phyloP scores from a whole-genome alignment of 306 rosid genomes.

The Castanea sativa region DNA sequence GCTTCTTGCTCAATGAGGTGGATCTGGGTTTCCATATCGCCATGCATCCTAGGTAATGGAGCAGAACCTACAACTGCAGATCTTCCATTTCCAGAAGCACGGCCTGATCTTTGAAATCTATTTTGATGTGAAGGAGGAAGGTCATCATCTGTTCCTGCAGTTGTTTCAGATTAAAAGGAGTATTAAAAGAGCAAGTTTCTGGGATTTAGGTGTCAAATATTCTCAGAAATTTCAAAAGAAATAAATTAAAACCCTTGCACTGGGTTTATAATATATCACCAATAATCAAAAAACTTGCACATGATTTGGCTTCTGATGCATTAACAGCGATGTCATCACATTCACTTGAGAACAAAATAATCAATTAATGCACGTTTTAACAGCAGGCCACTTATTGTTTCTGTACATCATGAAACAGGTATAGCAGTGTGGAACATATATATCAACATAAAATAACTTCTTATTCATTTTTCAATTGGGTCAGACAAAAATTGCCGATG shows the following conservation, averaged over 20 bases:
- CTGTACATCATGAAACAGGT: background rate
- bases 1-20: slow-evolving; percentile 96
- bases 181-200: background rate
- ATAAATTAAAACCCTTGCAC: background rate
- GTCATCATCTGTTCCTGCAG: slow-evolving; percentile 58
- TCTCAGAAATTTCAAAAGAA: background rate
- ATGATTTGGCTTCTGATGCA: background rate
- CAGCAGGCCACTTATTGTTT: background rate
- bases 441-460: no score
- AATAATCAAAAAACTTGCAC: background rate
- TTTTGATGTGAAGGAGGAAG: slow-evolving; percentile 60
- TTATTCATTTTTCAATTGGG: no score
- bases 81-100: slow-evolving; percentile 39
- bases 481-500: no score
- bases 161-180: slow-evolving; percentile 19
- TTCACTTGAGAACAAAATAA: background rate
- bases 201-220: background rate
- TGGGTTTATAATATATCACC: background rate
- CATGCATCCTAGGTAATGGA: slow-evolving; percentile 43
- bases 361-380: background rate
- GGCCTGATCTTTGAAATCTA: slow-evolving; percentile 53
- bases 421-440: no score
- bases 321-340: background rate
- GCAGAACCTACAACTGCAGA: slow-evolving; percentile 51
- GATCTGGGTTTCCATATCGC: slow-evolving; percentile 88